Evolutionary conservation across 768 basidiomycete genomes (phyloP), one percentile per base, ranked within the genome.

Genomic region (Pleurotus citrinopileatus): DNA sequence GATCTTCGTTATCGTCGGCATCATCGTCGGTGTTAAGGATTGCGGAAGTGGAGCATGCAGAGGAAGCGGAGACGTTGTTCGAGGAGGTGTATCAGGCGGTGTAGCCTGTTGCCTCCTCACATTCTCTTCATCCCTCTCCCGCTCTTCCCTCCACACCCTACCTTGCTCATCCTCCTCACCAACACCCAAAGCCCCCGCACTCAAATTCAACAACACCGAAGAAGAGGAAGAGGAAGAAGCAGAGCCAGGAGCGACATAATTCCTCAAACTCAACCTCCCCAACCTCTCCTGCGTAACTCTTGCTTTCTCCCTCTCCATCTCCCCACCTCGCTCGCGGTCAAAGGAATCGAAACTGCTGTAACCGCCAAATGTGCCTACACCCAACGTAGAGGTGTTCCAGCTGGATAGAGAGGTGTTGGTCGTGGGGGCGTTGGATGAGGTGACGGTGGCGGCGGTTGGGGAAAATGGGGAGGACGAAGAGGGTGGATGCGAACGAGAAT

Each of bases 191-290:
- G 47, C 10, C n/a, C 3, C 5, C 46, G 27, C 17, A 7, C n/a
- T 3, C 8, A 20, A 28, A 1, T 13, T 29, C 15, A 20, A n/a
- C 25, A 20, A 5, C 13, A 28, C 19, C 22, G 45, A 12, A 3
- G 20, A 28, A n/a, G 26, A 9, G 19, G 3, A 12, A 2, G 45
- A 29, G 27, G 26, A 6, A 8, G 7, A 51, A 19, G 36, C 1
- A 3, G 3, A n/a, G 23, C 46, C 48, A n/a, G 71, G 71, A 32
- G 72, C 61, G 4, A 57, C 66, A 43, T 73, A 73, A 46, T 73
- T 73, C 51, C 61, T 55, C 2, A 73, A 55, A 36, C 45, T 59
- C 44, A 73, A 59, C 56, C 61, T 63, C 19, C 67, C 70, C 0
- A 61, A 55, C 56, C 56, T 53, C 15, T 50, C 26, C 29, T 50